A percentile compares a stretch with the other conserved stretches of the same genome.
These are phyloP conservation scores for Gossypium trilobum DNA, from an alignment of 441 rosid species.

Conservation along the genomic window DNA sequence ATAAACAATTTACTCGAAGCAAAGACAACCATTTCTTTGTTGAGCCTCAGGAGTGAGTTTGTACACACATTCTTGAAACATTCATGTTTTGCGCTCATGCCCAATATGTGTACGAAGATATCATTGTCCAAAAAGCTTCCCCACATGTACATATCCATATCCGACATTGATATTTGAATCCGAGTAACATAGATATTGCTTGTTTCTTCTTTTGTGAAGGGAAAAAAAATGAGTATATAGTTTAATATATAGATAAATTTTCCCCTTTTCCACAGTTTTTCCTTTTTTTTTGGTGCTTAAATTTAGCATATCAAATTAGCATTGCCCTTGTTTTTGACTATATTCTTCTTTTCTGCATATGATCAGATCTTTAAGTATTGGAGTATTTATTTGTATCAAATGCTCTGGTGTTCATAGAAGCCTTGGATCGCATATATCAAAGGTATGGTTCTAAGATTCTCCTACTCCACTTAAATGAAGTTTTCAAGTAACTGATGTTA, in stretches of 20 bases:
- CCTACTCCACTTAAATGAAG: not conserved
- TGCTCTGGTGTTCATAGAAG: slow-evolving; percentile 94
- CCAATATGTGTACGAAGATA: not conserved
- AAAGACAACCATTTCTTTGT: not conserved
- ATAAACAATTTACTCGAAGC: not conserved
- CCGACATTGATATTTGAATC: not conserved
- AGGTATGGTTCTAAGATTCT: slow-evolving; percentile 36
- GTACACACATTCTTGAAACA: not conserved
- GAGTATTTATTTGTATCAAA: slow-evolving; percentile 90
- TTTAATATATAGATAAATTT: not conserved
- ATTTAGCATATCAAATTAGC: not conserved
- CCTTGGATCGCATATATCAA: slow-evolving; percentile 93
- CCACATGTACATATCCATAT: not conserved
- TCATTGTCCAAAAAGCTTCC: not conserved
- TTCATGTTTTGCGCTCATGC: not conserved
- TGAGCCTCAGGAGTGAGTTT: not conserved
- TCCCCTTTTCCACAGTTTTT: not conserved
- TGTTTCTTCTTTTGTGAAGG: not conserved
- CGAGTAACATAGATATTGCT: not conserved
- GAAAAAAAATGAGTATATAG: not conserved
- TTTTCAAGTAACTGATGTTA: not conserved
- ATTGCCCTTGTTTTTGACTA: slow-evolving; percentile 6
- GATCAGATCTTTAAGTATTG: slow-evolving; percentile 67
- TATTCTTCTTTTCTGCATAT: slow-evolving; percentile 16
- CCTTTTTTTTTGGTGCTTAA: not conserved